A percentile compares a stretch with the other conserved stretches of the same genome.
These are phyloP conservation scores for Kitagawia praeruptora DNA, from an alignment of 129 eudicot species.

Conservation along the genomic window DNA sequence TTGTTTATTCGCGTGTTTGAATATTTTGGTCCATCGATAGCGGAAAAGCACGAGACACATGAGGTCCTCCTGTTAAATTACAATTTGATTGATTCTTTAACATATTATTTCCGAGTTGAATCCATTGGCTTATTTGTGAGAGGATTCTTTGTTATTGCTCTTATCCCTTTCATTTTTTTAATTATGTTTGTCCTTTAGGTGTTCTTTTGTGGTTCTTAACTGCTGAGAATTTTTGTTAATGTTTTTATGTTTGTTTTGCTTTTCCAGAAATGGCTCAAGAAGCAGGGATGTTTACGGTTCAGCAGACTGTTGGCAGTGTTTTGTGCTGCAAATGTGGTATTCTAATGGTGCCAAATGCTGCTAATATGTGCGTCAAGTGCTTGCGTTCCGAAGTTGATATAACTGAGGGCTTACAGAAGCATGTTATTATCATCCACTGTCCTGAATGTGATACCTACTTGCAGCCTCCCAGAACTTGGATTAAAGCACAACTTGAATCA, in stretches of 20 bases:
- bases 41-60: too few relatives aligned
- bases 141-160: neutral
- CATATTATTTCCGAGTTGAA: neutral
- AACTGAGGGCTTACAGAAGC: constrained; percentile 43
- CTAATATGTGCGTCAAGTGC: constrained; percentile 50
- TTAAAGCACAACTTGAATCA: constrained; percentile 41
- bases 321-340: constrained; percentile 56
- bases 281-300: constrained; percentile 33
- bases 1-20: too few relatives aligned
- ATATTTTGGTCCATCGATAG: too few relatives aligned
- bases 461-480: constrained; percentile 58
- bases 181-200: neutral
- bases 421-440: constrained; percentile 30
- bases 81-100: neutral
- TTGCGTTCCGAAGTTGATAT: constrained; percentile 28
- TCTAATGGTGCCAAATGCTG: constrained; percentile 46
- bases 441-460: constrained; percentile 41
- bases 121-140: neutral
- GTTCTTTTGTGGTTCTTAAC: neutral
- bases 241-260: neutral
- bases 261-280: constrained; percentile 22
- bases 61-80: neutral
- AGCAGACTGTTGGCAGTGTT: constrained; percentile 41
- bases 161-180: neutral
- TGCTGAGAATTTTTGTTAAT: neutral